phyloP scores from a whole-genome alignment of 2,329 filamentous ascomycete species.

The Colletotrichum neosansevieriae region DNA sequence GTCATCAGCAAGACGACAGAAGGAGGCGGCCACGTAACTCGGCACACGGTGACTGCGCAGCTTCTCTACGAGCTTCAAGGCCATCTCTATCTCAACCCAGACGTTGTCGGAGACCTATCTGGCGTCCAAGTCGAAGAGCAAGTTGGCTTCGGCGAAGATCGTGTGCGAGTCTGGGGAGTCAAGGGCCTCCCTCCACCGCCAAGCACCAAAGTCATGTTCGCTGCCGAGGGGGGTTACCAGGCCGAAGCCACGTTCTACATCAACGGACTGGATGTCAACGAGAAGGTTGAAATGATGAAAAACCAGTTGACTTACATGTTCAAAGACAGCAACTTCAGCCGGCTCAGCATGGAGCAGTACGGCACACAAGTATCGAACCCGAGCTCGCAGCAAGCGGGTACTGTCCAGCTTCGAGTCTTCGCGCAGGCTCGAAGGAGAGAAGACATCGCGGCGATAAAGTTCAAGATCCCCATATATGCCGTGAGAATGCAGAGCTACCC shows the following conservation, averaged over 20 bases:
- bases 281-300: constrained; percentile 44
- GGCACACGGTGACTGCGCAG: constrained; percentile 56
- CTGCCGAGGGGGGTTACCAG: constrained; percentile 62
- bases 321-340: constrained; percentile 48
- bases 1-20: constrained; percentile 54
- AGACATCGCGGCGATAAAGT: constrained; percentile 42
- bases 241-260: constrained; percentile 48
- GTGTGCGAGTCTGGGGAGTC: constrained; percentile 56
- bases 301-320: constrained; percentile 44
- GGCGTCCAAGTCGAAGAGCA: constrained; percentile 52
- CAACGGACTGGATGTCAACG: constrained; percentile 35
- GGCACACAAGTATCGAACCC: constrained; percentile 42
- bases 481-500: constrained; percentile 57
- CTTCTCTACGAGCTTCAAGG: constrained; percentile 63
- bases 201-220: constrained; percentile 65
- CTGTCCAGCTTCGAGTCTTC: constrained; percentile 43
- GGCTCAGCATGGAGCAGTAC: constrained; percentile 49
- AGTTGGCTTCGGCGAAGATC: constrained; percentile 42
- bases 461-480: constrained; percentile 51
- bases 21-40: constrained; percentile 49
- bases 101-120: constrained; percentile 57
- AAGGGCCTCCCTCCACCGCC: constrained; percentile 58
- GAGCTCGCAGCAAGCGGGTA: constrained; percentile 43
- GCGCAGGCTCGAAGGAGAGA: constrained; percentile 45
- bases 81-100: constrained; percentile 60